Evolutionary conservation across 805 yeast species (phyloP).

Genomic region (Zygoascus tannicola): DNA sequence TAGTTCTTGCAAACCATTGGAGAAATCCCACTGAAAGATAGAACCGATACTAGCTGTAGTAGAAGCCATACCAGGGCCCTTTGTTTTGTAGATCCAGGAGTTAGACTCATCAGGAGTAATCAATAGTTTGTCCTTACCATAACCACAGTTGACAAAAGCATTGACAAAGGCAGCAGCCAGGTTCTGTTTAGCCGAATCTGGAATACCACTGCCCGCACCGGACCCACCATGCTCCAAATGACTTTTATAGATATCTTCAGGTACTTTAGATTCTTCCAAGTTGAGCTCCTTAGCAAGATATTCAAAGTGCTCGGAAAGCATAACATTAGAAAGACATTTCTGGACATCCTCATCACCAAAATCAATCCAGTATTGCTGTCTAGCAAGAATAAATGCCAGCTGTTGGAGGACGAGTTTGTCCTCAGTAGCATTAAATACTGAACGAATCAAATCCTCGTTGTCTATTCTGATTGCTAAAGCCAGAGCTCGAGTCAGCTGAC

Average conservation of each 20-base stretch:
- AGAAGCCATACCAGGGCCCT: conserved; percentile 83
- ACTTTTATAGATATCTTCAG: conserved; percentile 88
- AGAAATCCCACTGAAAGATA: conserved; percentile 81
- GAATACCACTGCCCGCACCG: conserved; percentile 39
- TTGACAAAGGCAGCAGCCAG: conserved; percentile 92
- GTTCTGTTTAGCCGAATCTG: conserved; percentile 92
- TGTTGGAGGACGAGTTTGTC: conserved; percentile 73
- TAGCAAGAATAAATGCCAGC: conserved; percentile 79
- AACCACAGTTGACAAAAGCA: conserved; percentile 85
- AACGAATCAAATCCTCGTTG: conserved; percentile 62
- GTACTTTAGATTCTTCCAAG: conserved; percentile 79
- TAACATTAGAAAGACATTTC: conserved; percentile 73
- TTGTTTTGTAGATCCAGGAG: conserved; percentile 86
- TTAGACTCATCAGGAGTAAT: conserved; percentile 57
- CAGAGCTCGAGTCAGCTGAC: conserved; percentile 81
- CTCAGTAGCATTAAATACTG: conserved; percentile 72
- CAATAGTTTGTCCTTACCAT: conserved; percentile 72
- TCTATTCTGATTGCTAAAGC: conserved; percentile 83
- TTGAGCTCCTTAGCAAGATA: conserved; percentile 83
- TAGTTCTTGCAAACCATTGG: conserved; percentile 79
- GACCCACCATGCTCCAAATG: conserved; percentile 69
- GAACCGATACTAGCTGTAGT: conserved; percentile 90
- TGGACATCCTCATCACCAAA: conserved; percentile 51
- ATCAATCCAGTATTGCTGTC: conserved; percentile 74
- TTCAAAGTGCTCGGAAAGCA: conserved; percentile 66